Evolutionary conservation across 73 alveolate genomes (phyloP).

Genomic region (Tetrahymena malaccensis): DNA sequence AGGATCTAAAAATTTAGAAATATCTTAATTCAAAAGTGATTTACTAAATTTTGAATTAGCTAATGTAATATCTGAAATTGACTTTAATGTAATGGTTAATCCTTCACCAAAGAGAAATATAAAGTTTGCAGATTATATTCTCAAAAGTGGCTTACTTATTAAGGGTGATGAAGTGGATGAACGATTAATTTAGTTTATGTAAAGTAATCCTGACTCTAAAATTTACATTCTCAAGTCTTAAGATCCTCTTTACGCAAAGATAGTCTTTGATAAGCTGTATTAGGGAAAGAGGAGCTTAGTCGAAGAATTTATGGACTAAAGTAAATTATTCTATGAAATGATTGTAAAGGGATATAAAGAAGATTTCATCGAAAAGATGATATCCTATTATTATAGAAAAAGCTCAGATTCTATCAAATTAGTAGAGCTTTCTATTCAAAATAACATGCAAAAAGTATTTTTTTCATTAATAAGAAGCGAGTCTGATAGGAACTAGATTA

Average conservation of each 20-base stretch:
- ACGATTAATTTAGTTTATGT: neutral
- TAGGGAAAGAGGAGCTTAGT: neutral
- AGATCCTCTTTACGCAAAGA: neutral
- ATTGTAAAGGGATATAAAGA: neutral
- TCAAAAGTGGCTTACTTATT: neutral
- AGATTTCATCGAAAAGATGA: neutral
- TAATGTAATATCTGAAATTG: neutral
- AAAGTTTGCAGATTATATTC: neutral
- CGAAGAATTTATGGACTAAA: neutral
- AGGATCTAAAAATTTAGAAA: neutral
- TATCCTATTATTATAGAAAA: neutral
- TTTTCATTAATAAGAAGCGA: neutral
- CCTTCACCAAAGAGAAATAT: neutral
- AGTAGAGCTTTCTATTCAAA: neutral
- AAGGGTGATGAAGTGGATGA: neutral
- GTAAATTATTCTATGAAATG: neutral
- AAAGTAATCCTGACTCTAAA: neutral
- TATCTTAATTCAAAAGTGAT: neutral
- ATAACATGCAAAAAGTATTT: neutral
- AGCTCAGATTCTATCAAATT: neutral
- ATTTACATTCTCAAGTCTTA: neutral
- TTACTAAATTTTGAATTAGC: neutral
- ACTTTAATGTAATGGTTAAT: neutral
- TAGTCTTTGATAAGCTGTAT: neutral
- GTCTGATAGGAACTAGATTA: neutral